Conservation (phyloP, 129 eudicot genomes). For the Artemisia argyi region DNA sequence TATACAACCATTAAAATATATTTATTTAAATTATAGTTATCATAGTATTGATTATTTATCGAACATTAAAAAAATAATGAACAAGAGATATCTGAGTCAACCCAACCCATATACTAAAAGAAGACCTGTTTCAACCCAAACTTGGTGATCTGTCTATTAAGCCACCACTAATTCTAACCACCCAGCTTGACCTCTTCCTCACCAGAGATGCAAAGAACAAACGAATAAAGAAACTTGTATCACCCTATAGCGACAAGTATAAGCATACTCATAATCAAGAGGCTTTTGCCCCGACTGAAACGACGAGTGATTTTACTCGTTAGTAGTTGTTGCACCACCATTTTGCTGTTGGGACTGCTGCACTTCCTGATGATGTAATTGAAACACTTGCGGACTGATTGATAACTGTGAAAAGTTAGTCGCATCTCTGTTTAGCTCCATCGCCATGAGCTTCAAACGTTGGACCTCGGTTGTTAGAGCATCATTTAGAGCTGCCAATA, state of each 20-base stretch:
- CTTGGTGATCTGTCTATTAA: background rate
- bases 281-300: background rate
- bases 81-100: background rate
- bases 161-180: conserved; percentile 1
- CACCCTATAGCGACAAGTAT: background rate
- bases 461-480: conserved; percentile 24
- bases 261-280: background rate
- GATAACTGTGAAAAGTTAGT: conserved; percentile 23
- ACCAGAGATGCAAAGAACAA: conserved; percentile 29
- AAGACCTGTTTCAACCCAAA: conserved; percentile 2
- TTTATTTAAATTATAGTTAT: background rate
- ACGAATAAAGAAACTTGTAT: conserved; percentile 24
- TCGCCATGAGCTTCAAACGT: conserved; percentile 24
- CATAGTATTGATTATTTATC: background rate
- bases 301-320: conserved; percentile 4
- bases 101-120: conserved; percentile 9
- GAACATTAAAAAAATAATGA: background rate
- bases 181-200: conserved; percentile 3
- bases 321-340: conserved; percentile 8
- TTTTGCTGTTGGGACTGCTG: conserved; percentile 28
- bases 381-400: conserved; percentile 24
- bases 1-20: background rate
- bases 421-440: conserved; percentile 23
- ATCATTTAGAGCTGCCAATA: conserved; percentile 28
- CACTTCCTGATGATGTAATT: conserved; percentile 24